Conservation (phyloP, 306 rosid genomes). For the Trichosanthes truncata region DNA sequence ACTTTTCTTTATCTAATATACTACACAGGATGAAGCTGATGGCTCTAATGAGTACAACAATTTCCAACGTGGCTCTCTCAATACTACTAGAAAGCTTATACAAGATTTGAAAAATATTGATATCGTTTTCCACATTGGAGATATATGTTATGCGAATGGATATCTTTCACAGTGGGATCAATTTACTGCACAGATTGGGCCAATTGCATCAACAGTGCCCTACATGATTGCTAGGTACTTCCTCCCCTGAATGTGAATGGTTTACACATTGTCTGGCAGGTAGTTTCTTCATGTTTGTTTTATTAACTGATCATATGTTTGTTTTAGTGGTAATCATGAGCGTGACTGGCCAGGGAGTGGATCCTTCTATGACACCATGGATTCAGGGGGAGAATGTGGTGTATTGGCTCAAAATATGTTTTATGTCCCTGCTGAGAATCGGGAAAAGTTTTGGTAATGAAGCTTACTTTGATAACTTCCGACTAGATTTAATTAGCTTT, state of each 20-base stretch:
- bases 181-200: constrained; percentile 84
- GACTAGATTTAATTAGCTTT: background rate
- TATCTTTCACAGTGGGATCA: constrained; percentile 97
- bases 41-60: constrained; percentile 88
- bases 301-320: constrained; percentile 7
- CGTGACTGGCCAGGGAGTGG: constrained; percentile 95
- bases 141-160: constrained; percentile 79
- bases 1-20: constrained; percentile 7
- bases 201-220: constrained; percentile 82
- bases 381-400: constrained; percentile 98
- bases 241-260: background rate
- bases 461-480: background rate
- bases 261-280: background rate
- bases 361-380: constrained; percentile 68
- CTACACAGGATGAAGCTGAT: constrained; percentile 87
- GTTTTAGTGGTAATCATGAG: constrained; percentile 85
- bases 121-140: constrained; percentile 92
- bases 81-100: constrained; percentile 66
- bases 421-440: constrained; percentile 82
- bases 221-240: constrained; percentile 86
- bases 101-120: constrained; percentile 63
- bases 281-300: constrained; percentile 18
- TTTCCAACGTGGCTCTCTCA: constrained; percentile 77
- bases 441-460: constrained; percentile 72
- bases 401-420: constrained; percentile 78